Evolutionary conservation across 768 basidiomycete species (phyloP), one percentile per base, ranked within the genome.

Genomic region (Imleria badia): DNA sequence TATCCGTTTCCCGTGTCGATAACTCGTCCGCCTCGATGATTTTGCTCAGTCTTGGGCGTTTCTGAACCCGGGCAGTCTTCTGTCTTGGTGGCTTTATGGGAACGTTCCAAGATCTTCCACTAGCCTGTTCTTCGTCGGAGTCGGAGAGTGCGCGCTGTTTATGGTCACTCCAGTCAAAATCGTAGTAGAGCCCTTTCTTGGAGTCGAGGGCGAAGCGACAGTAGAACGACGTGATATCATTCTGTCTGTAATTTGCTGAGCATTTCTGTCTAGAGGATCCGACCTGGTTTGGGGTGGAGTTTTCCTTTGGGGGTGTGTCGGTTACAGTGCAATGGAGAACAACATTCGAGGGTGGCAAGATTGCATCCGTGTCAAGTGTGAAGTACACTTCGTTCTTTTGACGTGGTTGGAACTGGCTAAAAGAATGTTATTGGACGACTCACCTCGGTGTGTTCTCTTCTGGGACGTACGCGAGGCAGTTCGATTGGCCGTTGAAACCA

Each of bases 361-460:
- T 72, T 22, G 74, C 81, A 40, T 73, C 75, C 6, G 76, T 75
- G 31, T 74, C 59, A 22, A 88, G 68, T 10, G 82, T 81, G 46
- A 86, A 87, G 61, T 89, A 91, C 8, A 91, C 78, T 69, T 92
- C 90, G 59, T 89, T 87, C 90, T 91, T 55, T 52, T 6, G 15
- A 46, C 15, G 9, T 42, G 22, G 45, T 58, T 45, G 12, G 36
- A 34, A 58, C 13, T 19, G 42, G 41, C 4, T 41, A 26, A 42
- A 45, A 48, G 20, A 5, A 20, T 33, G 36, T 13, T 14, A 22
- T 11, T 42, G n/a, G 15, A 51, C 14, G 10, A 64, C 78, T 44
- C 51, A 89, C 89, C 71, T 85, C 78, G 42, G 73, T 62, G 65
- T 85, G 80, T 17, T 82, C 80, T 40, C 88, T 77, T 58, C 81